Conservation (phyloP, 73 alveolate species). For the Paraurostyla sp. region DNA sequence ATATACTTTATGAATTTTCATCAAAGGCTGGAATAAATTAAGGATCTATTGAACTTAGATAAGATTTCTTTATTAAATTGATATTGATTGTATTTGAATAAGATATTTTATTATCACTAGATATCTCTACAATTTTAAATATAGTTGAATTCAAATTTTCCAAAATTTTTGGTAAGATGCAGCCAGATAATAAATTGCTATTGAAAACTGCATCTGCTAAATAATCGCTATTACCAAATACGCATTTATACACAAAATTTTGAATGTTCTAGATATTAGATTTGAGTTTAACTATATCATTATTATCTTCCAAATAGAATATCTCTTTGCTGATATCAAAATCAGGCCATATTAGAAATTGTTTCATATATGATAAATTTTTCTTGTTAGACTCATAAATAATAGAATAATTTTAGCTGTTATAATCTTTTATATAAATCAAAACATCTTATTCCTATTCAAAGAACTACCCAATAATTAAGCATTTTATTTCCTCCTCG, state of each 20-base stretch:
- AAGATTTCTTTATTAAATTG: neutral
- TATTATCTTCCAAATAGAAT: conserved; percentile 25
- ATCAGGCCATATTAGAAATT: conserved; percentile 8
- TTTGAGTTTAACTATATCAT: conserved; percentile 3
- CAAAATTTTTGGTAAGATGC: conserved; percentile 13
- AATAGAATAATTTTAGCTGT: neutral
- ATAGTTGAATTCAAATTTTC: neutral
- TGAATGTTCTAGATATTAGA: neutral
- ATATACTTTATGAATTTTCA: neutral
- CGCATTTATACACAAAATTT: conserved; percentile 9
- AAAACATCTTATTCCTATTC: neutral
- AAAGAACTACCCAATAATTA: neutral
- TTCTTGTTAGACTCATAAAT: conserved; percentile 2
- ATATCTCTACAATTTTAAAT: neutral
- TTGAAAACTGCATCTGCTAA: neutral
- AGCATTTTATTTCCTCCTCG: conserved; percentile 25
- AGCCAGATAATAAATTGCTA: neutral
- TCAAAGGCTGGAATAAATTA: conserved; percentile 40
- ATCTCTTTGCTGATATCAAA: neutral
- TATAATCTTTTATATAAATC: conserved; percentile 12
- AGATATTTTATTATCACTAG: conserved; percentile 12
- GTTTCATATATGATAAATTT: neutral
- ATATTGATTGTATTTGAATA: conserved; percentile 22
- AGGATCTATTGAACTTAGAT: conserved; percentile 7
- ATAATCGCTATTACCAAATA: conserved; percentile 26